Percentiles rank a stretch among this genome's conserved stretches.
These are phyloP conservation scores for Ophiostoma tasmaniense DNA, from an alignment of 2,329 filamentous ascomycete genomes.

Conservation along the genomic window DNA sequence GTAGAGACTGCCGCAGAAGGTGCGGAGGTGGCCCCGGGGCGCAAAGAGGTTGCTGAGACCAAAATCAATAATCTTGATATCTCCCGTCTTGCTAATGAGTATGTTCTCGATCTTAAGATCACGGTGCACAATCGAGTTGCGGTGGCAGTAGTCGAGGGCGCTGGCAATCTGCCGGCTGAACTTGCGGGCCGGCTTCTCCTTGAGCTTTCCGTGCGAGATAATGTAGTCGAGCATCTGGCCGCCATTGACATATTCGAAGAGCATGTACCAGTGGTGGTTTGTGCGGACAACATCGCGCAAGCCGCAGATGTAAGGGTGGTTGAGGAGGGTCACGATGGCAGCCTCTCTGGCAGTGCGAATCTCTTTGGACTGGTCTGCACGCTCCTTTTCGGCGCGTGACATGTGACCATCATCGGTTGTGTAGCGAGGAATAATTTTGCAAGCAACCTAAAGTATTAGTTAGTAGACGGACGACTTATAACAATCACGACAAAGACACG, in stretches of 20 bases:
- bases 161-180: conserved; percentile 97
- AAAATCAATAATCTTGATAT: conserved; percentile 99
- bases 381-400: conserved; percentile 65
- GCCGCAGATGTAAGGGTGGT: conserved; percentile 92
- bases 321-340: conserved; percentile 87
- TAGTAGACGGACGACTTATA: not conserved
- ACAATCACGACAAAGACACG: not conserved
- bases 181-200: conserved; percentile 96
- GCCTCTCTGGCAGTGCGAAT: conserved; percentile 90
- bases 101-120: conserved; percentile 99
- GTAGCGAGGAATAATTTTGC: conserved; percentile 91
- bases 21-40: conserved; percentile 77
- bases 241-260: conserved; percentile 97
- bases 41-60: conserved; percentile 94
- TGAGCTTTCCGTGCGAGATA: conserved; percentile 92
- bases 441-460: conserved; percentile 59
- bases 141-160: conserved; percentile 92
- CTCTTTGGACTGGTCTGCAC: conserved; percentile 93
- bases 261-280: conserved; percentile 99
- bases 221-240: conserved; percentile 99
- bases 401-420: conserved; percentile 78
- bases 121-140: conserved; percentile 95
- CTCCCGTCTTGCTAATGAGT: conserved; percentile 94
- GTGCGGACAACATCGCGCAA: conserved; percentile 93
- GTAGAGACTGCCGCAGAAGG: conserved; percentile 94